phyloP scores from a whole-genome alignment of 1,139 yeast genomes.

The Kazachstania sp. region DNA sequence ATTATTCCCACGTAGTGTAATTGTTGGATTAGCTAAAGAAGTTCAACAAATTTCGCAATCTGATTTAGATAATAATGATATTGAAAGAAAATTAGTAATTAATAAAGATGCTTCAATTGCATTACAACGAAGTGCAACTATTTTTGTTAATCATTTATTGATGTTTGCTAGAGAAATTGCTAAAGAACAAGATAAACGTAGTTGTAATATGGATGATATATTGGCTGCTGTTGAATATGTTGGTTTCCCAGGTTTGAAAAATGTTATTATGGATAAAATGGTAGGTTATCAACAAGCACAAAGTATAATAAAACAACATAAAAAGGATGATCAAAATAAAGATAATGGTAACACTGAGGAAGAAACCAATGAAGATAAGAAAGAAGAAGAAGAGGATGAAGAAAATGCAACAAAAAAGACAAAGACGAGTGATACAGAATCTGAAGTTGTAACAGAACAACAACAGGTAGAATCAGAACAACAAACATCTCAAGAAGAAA shows the following conservation, averaged over 20 bases:
- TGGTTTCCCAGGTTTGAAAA: conserved; percentile 39
- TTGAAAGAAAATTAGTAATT: conserved; percentile 33
- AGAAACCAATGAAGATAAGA: background rate
- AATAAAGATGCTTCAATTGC: conserved; percentile 63
- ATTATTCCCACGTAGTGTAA: conserved; percentile 57
- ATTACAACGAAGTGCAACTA: conserved; percentile 62
- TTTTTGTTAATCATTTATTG: conserved; percentile 60
- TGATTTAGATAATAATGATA: conserved; percentile 35
- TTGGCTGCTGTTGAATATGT: conserved; percentile 49
- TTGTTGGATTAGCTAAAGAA: conserved; percentile 49
- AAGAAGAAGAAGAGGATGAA: background rate
- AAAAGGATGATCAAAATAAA: conserved; percentile 11
- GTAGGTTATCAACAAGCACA: conserved; percentile 27
- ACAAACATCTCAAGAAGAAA: no score
- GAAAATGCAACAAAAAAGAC: background rate
- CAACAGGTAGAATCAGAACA: no score
- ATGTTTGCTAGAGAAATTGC: conserved; percentile 54
- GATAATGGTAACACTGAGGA: background rate
- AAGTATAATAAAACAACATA: conserved; percentile 17
- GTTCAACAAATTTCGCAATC: conserved; percentile 42
- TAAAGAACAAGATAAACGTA: conserved; percentile 46
- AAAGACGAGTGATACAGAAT: background rate
- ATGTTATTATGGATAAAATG: conserved; percentile 25
- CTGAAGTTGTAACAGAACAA: background rate
- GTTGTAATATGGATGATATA: conserved; percentile 59